Conservation (phyloP, 345 rosid genomes). For the Psidium friedrichsthalianum region DNA sequence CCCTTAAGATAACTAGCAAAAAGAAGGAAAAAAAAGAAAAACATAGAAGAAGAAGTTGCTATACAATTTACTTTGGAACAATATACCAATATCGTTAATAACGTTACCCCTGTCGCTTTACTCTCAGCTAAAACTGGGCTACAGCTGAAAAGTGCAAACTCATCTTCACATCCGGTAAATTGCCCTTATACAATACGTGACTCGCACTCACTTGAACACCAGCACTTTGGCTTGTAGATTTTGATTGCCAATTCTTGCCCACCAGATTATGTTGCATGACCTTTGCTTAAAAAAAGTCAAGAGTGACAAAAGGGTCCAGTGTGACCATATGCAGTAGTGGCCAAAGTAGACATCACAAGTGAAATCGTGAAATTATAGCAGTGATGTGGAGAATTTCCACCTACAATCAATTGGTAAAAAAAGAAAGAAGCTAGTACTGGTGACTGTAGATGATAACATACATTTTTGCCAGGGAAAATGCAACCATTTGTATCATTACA, state of each 20-base stretch:
- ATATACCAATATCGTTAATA: not conserved
- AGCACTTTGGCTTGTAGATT: conserved; percentile 37
- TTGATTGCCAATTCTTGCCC: conserved; percentile 71
- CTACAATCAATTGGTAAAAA: not conserved
- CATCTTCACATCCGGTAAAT: not conserved
- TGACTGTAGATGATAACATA: not conserved
- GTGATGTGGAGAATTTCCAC: not conserved
- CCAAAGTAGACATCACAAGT: not conserved
- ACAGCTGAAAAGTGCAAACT: not conserved
- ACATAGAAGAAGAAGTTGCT: not conserved
- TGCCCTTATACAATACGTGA: not conserved
- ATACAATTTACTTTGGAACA: not conserved
- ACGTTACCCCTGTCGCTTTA: not conserved
- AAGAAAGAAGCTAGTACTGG: not conserved
- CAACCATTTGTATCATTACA: conserved; percentile 78
- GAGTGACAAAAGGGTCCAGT: not conserved
- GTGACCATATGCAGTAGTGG: not conserved
- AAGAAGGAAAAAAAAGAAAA: not conserved
- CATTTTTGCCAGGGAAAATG: conserved; percentile 87
- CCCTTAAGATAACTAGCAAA: not conserved
- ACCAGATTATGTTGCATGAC: conserved; percentile 78
- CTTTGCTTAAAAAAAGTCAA: conserved; percentile 47
- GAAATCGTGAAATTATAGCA: not conserved
- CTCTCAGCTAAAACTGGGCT: not conserved
- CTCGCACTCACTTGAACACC: conserved; percentile 60